Evolutionary conservation across 2,329 filamentous ascomycete species (phyloP), one percentile per base, ranked within the genome.

Genomic region (Aspergillus fumigatiaffinis): DNA sequence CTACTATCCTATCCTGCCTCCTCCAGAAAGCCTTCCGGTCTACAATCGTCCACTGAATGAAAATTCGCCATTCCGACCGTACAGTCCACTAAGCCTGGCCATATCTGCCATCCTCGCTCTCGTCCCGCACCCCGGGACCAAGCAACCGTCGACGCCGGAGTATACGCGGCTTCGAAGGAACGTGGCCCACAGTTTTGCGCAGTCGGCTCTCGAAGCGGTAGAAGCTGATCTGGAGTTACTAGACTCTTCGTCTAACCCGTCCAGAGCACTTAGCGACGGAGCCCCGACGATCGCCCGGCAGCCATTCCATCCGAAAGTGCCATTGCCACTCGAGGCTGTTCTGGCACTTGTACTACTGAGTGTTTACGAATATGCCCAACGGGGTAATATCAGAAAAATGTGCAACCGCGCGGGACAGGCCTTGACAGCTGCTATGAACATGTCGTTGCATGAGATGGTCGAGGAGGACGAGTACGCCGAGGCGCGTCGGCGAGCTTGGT

Each of bases 361-460:
- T 32, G 60, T 67, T 14, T 72, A 71, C 51, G 69, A 72, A 47
- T 72, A 72, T 57, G 60, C 62, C 2, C 69, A 72, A 41, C 60
- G 66, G 3, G 69, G 69, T 1, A 69, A 71, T 53, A 63, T 71
- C 2, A 60, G 62, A 2, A 67, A 68, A 47, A 70, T 71, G 67
- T 62, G 65, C 8, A 65, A 66, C 52, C 62, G 69, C 21, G 67
- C 68, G 9, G 63, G 65, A 17, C 68, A 71, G 49, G 66, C 69
- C 1, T 50, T 71, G 28, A 60, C 65, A 10, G 48, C 61, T 7
- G 67, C 67, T 2, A 68, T 70, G 60, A 60, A 60, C 47, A 59
- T 71, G 52, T 62, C 58, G 6, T 52, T 71, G 44, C 68, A 72
- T 51, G 58, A 64, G 26, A 52, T 54, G 2, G 53, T 58, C 14